Base-by-base conservation (phyloP, 2,329 filamentous ascomycete genomes). In the Lachnum nothofagi region DNA sequence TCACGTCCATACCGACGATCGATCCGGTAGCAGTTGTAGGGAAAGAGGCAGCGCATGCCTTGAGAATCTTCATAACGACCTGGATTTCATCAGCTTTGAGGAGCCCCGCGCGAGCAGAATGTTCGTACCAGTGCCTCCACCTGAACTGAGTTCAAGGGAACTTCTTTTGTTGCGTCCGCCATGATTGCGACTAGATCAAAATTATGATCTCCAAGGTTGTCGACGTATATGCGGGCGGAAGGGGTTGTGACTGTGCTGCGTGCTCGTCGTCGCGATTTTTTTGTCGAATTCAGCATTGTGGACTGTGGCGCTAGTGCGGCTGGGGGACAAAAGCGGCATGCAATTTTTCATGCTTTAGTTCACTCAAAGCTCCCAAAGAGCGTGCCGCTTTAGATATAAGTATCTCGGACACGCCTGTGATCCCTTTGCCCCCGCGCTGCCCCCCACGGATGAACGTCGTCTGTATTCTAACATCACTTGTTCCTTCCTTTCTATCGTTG, bases 41-140 rank as follows among this genome's bases (percentile, higher is more conserved):
- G 74, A 95, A 96, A 46, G 80, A 79, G 63, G 87, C 81, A 49
- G 89, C 86, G 74, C 88, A 89, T 76, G 96, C 91, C 74, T 94
- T 96, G 72, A 94, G 91, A 69, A 97, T 91, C 78, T 96, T 95
- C 86, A 96, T 91, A 62, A 95, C 88, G 65, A 94, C 88, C 88
- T 93, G 49, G 62, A 43, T 61, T 45, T 29, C 42, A 53, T 65
- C 51, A 66, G 55, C 48, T 20, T 42, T 48, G 42, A 51, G 42
- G 37, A 23, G 59, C 52, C 61, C 57, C 53, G 44, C 42, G 17
- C 59, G 67, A 67, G 66, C 63, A 64, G 53, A 52, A 53, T 56
- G 50, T 58, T 71, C 83, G 69, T 79, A 95, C 91, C 77, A 97
- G 77, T 65, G 91, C 89, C 77, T 95, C 91, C 67, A 97, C 85